Evolutionary conservation across 1,284 basidiomycete genomes (phyloP), one percentile per base, ranked within the genome.

Genomic region (Cerrena zonata): DNA sequence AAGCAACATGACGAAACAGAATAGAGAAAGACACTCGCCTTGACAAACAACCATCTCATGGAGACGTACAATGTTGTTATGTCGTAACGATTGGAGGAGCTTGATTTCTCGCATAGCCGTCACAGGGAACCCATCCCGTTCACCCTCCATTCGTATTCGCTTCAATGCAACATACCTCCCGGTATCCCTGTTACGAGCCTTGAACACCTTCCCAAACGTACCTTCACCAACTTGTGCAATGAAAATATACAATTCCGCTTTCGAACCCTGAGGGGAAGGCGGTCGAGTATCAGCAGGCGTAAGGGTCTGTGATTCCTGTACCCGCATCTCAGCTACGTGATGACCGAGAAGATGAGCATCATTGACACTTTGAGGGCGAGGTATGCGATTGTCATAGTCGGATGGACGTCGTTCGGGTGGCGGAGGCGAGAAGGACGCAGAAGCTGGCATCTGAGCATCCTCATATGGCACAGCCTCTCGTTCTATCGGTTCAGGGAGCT

Each of bases 91-190:
- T 67, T 99, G 96, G 19, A 99, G 72, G 24, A 99, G 80, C 67
- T 99, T 99, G 72, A 99, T 97, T 72, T 99, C 96, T 46, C 96
- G 82, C 88, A 99, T 95, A 0, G 96, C 94, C 26, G 96, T 99
- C 18, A 99, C 91, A 15, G 96, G 97, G 68, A 99, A 99, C 0
- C 96, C 96, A 65, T 99, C 97, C 64, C 84, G 86, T 69, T 99
- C 97, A 2, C 87, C 80, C 66, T 99, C 96, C 95, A 99, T 98
- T 43, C 94, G 82, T 65, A 99, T 99, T 54, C 94, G 83, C 74
- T 99, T 99, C 53, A 99, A 73, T 3, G 96, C 96, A 24, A 98
- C 94, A 52, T 89, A 75, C 2, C 78, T 68, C 21, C 84, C 86
- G 13, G 82, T 88, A 34, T 84, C 74, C 11, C 81, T 84, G 57